A percentile compares a stretch with the other conserved stretches of the same genome.
Evolutionary conservation across 306 rosid genomes (phyloP).

Genomic region (Cucurbita argyrosperma): DNA sequence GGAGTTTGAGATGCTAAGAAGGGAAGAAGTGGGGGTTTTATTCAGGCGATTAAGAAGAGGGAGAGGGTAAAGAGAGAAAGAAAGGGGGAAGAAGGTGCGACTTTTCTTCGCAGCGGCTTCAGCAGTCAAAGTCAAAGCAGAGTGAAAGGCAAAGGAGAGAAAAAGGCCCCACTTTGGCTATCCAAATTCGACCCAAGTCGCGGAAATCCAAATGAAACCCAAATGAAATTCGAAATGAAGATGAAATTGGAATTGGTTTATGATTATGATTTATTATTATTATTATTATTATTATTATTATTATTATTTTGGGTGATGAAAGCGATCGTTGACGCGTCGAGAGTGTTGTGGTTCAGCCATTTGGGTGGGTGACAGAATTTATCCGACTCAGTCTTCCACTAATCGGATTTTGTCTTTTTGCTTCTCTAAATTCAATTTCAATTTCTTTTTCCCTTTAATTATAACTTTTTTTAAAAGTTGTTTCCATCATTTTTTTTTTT

Average conservation of each 20-base stretch:
- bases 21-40: constrained; percentile 14
- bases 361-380: constrained; percentile 21
- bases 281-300: too few relatives aligned
- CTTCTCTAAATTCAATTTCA: background rate
- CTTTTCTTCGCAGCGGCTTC: constrained; percentile 54
- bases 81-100: constrained; percentile 73
- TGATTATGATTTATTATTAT: too few relatives aligned
- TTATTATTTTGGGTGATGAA: background rate
- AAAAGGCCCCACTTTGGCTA: background rate
- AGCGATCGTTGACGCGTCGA: constrained; percentile 16
- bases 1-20: constrained; percentile 15
- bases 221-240: constrained; percentile 7
- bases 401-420: background rate
- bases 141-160: background rate
- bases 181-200: constrained; percentile 1
- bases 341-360: background rate
- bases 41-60: background rate
- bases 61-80: constrained; percentile 24
- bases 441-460: background rate
- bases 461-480: too few relatives aligned
- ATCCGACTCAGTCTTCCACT: constrained; percentile 30
- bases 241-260: background rate
- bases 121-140: constrained; percentile 83
- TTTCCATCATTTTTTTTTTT: too few relatives aligned
- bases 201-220: constrained; percentile 16